Evolutionary conservation across 768 basidiomycete genomes (phyloP), one percentile per base, ranked within the genome.

Genomic region (Kwoniella sp.): DNA sequence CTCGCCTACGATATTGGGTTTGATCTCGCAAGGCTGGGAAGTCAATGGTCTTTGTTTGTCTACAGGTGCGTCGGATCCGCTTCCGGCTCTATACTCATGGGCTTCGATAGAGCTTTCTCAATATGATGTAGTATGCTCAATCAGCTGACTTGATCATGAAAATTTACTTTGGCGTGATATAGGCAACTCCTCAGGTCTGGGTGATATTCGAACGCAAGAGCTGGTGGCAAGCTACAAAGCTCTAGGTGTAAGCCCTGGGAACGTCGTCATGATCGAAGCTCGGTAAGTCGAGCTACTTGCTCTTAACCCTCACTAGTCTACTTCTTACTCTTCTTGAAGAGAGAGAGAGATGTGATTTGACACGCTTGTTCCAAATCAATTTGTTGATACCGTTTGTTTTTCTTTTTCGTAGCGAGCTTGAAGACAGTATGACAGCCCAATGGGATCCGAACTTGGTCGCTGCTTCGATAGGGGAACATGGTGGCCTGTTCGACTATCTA

Each of bases 171-270:
- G 19, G 5, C 13, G 7, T 33, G 7, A 33, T 33, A 33, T 44
- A 81, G 82, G 93, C 19, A 84, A 95, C 74, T 88, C 89, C 15
- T 87, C 89, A 54, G 90, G 91, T 1, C 81, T 91, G 1, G 92
- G 92, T 7, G 70, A 81, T 3, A 77, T 81, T 2, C 83, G 92
- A 29, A 82, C 72, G 63, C 71, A 77, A 17, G 92, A 96, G 77
- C 79, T 92, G 1, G 76, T 70, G 21, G 80, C 75, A 22, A 90
- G 89, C 69, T 83, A 92, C 51, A 85, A 87, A 49, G 79, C 88
- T 21, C 81, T 95, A 19, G 88, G 90, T 2, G 81, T 96, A 21
- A 80, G 81, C 15, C 58, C 78, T 10, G 83, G 83, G 21, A 84
- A 82, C 46, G 84, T 88, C 36, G 84, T 84, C 82, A 72, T 88